Base-by-base conservation (phyloP, 106 monocot species). In the Amphibolis antarctica region DNA sequence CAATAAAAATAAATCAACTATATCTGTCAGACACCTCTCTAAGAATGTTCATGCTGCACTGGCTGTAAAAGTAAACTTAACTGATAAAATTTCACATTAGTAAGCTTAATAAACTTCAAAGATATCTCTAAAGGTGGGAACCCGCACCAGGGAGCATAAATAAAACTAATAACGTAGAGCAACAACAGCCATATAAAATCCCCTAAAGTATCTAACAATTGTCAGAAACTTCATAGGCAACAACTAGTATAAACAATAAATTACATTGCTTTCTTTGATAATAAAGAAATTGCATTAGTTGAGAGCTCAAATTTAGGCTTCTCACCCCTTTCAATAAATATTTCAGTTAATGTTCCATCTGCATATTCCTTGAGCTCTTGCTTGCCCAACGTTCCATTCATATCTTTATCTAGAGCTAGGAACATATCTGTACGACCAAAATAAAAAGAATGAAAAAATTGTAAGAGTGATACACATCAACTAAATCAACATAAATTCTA, bases 361-460 rank as follows among this genome's bases (percentile, higher is more conserved):
- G 96, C 96, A 84, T 96, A 96, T 75, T 96, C 96, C 71, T 84
- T 89, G 19, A 96, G 82, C 76, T 96, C 96, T 69, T 84, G 96
- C 77, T 96, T 96, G 69, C 86, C 87, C 55, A 96, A 74, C 23
- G 96, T 84, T 19, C 89, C 86, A 72, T 96, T 96, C 66, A 80
- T 80, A 69, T 90, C 96, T 68, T 96, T 96, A 71, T 96, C 96
- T 19, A 96, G 62, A 57, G 86, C 96, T 60, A 96, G 84, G 85
- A 96, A 96, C 96, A 96, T 86, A 79, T 96, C 96, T 96, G 82
- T 54, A 84, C 27, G 60, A 47, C 5, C 46, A 54, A 70, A 58
- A 46, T 7, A 56, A 42, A n/a, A 4, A 0, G 26, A 29, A 62
- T 29, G 25, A 53, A 19, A 61, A 63, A 63, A 71, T 49, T 28